These are phyloP conservation scores for Thalassia testudinum DNA, from an alignment of 116 monocot genomes.

Conservation along the genomic window DNA sequence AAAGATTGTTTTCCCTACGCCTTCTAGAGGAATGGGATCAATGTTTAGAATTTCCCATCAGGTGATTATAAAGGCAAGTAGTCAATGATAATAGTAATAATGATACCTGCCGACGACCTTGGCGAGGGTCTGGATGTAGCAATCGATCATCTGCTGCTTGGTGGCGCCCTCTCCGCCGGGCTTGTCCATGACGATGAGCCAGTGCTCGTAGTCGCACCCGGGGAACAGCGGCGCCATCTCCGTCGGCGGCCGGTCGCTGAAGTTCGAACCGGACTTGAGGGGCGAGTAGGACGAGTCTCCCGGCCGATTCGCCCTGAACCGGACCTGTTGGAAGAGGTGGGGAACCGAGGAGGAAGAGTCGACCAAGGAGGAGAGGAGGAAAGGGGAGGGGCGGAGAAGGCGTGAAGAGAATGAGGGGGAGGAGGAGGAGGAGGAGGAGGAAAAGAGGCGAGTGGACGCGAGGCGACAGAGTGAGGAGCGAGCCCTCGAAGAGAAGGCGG, in stretches of 20 bases:
- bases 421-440: background rate
- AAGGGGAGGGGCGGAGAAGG: background rate
- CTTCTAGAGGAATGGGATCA: too few relatives aligned
- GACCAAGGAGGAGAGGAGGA: background rate
- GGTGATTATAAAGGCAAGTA: too few relatives aligned
- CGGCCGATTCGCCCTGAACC: constrained; percentile 34
- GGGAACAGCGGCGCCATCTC: constrained; percentile 54
- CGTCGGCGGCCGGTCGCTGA: constrained; percentile 26
- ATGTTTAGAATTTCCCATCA: too few relatives aligned
- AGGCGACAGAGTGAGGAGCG: too few relatives aligned
- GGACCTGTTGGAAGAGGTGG: constrained; percentile 9
- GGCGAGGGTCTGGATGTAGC: constrained; percentile 59
- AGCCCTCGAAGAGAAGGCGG: too few relatives aligned
- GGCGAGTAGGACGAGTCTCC: constrained; percentile 55
- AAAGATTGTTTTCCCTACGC: too few relatives aligned
- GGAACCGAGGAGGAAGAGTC: constrained; percentile 3
- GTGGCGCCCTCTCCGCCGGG: constrained; percentile 56
- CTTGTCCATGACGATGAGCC: constrained; percentile 75
- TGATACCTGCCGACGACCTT: constrained; percentile 62
- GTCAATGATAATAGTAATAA: too few relatives aligned
- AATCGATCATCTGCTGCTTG: constrained; percentile 74
- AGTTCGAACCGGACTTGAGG: constrained; percentile 26
- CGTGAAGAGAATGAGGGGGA: constrained; percentile 8
- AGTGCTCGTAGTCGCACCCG: constrained; percentile 74
- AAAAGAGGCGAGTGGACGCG: background rate